Conservation (phyloP, 129 eudicot species). For the Deinandra increscens region DNA sequence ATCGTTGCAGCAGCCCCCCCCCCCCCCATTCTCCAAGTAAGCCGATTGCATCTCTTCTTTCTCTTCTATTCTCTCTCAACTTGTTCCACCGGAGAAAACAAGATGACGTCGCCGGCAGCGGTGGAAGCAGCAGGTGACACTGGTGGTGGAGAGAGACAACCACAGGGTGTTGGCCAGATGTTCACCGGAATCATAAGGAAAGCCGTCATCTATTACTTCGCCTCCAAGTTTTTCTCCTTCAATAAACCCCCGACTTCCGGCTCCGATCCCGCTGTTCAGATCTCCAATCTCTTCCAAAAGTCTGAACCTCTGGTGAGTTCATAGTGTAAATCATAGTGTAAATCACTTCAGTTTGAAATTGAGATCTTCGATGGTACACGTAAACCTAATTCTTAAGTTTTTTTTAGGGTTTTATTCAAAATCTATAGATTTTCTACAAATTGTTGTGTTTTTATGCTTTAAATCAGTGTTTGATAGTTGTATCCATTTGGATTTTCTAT, state of each 20-base stretch:
- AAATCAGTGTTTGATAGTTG: too few species aligned
- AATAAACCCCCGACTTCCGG: slow-evolving; percentile 39
- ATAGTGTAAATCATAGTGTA: too few species aligned
- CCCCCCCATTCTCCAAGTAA: too few species aligned
- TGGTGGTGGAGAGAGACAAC: slow-evolving; percentile 35
- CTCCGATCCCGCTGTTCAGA: slow-evolving; percentile 57
- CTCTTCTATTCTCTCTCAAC: slow-evolving; percentile 11
- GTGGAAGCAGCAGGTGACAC: slow-evolving; percentile 51
- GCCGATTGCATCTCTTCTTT: slow-evolving; percentile 24
- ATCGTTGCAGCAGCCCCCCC: too few species aligned
- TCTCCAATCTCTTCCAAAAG: slow-evolving; percentile 83
- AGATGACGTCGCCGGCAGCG: slow-evolving; percentile 81
- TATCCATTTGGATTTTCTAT: too few species aligned
- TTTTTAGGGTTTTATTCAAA: too few species aligned
- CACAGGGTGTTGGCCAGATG: slow-evolving; percentile 57
- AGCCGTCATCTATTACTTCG: slow-evolving; percentile 87
- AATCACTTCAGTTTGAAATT: too few species aligned
- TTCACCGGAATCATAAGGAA: slow-evolving; percentile 74
- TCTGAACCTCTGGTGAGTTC: slow-evolving; percentile 69
- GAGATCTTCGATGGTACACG: slow-evolving; percentile 11
- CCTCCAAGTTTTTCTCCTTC: slow-evolving; percentile 72
- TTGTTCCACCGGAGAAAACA: slow-evolving; percentile 42
- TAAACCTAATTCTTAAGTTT: slow-evolving; percentile 8
- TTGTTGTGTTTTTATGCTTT: too few species aligned
- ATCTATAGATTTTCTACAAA: too few species aligned